Base-by-base conservation (phyloP, 2,329 filamentous ascomycete species). In the Cephalotrichum gorgonifer region DNA sequence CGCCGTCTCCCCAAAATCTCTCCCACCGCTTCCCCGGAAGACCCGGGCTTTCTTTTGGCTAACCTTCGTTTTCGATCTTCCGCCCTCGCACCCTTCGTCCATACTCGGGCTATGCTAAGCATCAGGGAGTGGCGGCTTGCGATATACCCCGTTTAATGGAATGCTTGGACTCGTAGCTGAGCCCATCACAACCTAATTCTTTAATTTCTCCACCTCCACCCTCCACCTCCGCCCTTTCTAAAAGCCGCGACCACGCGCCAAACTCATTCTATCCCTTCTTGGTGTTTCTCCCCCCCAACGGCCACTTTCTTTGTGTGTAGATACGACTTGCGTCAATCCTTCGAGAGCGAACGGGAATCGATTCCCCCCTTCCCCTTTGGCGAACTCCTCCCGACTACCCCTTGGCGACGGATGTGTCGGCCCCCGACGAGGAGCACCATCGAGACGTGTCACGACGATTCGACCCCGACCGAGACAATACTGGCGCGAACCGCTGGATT, bases 401-500 rank as follows among this genome's bases (percentile, higher is more conserved):
- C 17, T n/a, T 30, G 43, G 15, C 43, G 27, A 31, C 27, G 17
- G 17, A 12, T n/a, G 27, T 20, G 30, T 20, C 17, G 22, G 43
- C 12, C 43, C 35, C 27, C 27, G 12, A 33, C 28, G 17, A 27
- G 3, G 17, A 30, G 20, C n/a, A 31, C 26, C 4, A 31, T 28
- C 43, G 43, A 45, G 30, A 33, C 22, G 30, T 20, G 17, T 22
- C 33, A 20, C 25, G 26, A 28, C 44, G 25, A 22, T 44, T n/a
- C 30, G 12, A 42, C 46, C n/a, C 15, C 46, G 23, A 43, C 27
- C 38, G 35, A 42, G 46, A 27, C 22, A 48, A 31, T 28, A 25
- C 46, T 48, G 46, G 46, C 46, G 26, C 35, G 38, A 31, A 30
- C 15, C 43, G n/a, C 33, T 41, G 25, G 27, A 30, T 43, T 22